phyloP scores from a whole-genome alignment of 371 early-diverging fungal genomes.

The Rhizopus microsporus region DNA sequence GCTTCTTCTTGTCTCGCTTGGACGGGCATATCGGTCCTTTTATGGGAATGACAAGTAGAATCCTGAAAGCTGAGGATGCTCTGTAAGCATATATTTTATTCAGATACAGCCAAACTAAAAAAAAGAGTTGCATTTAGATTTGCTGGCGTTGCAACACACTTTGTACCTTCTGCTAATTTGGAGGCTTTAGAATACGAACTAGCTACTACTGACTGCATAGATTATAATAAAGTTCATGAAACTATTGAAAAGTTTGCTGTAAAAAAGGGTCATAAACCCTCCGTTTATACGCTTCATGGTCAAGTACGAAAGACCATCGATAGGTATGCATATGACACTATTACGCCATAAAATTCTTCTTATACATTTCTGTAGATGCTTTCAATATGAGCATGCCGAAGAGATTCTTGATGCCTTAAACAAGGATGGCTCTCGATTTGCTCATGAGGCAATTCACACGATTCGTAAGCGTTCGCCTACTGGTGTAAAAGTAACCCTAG shows the following conservation, averaged over 20 bases:
- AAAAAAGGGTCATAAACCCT: constrained; percentile 13
- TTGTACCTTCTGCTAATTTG: constrained; percentile 79
- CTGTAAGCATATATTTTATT: background rate
- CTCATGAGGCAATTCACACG: constrained; percentile 59
- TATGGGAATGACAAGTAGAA: constrained; percentile 86
- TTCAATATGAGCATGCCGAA: constrained; percentile 72
- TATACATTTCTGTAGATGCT: constrained; percentile 55
- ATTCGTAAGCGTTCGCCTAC: constrained; percentile 75
- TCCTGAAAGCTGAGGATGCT: constrained; percentile 77
- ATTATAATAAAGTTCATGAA: constrained; percentile 73
- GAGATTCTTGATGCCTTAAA: constrained; percentile 65
- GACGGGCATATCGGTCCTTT: constrained; percentile 91
- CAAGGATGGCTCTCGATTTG: constrained; percentile 62
- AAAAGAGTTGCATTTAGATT: constrained; percentile 8
- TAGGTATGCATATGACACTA: background rate
- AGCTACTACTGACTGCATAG: constrained; percentile 67
- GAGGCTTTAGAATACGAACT: constrained; percentile 74
- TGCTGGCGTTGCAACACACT: constrained; percentile 95
- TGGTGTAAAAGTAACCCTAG: constrained; percentile 78
- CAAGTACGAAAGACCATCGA: constrained; percentile 32
- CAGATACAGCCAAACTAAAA: constrained; percentile 56
- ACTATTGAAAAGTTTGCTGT: constrained; percentile 88
- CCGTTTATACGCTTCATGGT: constrained; percentile 14
- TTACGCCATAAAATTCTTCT: background rate
- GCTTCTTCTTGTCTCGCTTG: constrained; percentile 88